Evolutionary conservation across 768 basidiomycete genomes (phyloP).

Genomic region (Lentinula sp.): DNA sequence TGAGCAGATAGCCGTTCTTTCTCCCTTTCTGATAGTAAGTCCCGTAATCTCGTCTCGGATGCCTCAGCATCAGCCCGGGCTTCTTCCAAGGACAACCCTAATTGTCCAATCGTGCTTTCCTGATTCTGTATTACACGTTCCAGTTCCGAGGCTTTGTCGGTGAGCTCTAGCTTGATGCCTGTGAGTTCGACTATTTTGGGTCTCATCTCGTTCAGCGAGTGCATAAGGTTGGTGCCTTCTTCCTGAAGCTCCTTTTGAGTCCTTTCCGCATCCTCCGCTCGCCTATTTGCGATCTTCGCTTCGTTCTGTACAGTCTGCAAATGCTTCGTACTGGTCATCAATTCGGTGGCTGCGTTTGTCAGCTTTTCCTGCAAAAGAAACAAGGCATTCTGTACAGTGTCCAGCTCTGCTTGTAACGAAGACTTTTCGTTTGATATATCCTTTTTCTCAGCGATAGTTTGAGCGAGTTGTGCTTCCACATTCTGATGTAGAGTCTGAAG

Average conservation of each 20-base stretch:
- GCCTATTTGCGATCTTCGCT: constrained; percentile 53
- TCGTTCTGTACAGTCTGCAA: constrained; percentile 62
- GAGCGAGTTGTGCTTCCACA: constrained; percentile 35
- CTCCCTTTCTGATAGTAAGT: constrained; percentile 39
- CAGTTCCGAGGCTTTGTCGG: constrained; percentile 55
- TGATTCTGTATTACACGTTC: constrained; percentile 48
- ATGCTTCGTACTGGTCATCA: constrained; percentile 46
- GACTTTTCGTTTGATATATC: constrained; percentile 42
- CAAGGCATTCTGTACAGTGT: constrained; percentile 38
- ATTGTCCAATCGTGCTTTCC: constrained; percentile 51
- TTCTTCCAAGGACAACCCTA: constrained; percentile 57
- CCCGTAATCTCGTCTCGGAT: constrained; percentile 36
- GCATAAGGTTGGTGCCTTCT: constrained; percentile 75
- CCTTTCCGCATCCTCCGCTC: constrained; percentile 70
- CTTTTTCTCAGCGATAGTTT: constrained; percentile 40
- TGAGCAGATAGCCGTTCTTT: constrained; percentile 45
- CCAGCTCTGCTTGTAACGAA: constrained; percentile 40
- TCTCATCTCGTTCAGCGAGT: constrained; percentile 79
- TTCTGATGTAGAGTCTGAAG: constrained; percentile 34
- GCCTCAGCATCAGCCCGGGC: constrained; percentile 43
- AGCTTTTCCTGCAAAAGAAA: constrained; percentile 57
- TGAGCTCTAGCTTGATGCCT: constrained; percentile 59
- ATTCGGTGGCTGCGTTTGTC: constrained; percentile 44
- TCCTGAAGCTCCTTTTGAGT: constrained; percentile 66
- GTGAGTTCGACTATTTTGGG: constrained; percentile 82